phyloP scores from a whole-genome alignment of 1,284 basidiomycete species.

The Ceraceosorus guamensis region DNA sequence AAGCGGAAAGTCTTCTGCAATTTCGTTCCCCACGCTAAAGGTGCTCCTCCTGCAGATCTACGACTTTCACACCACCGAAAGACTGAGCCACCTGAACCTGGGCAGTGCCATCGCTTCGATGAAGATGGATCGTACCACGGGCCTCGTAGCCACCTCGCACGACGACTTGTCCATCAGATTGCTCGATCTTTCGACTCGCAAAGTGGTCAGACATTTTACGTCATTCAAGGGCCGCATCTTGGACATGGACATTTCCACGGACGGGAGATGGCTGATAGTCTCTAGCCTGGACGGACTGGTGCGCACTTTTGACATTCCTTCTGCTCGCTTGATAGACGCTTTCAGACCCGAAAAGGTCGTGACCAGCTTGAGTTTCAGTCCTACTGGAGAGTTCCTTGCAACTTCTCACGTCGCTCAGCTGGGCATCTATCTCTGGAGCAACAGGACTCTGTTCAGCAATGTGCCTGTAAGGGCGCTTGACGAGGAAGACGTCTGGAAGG shows the following conservation, averaged over 20 bases:
- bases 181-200: conserved; percentile 81
- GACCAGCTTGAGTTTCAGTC: conserved; percentile 84
- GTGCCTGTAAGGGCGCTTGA: conserved; percentile 71
- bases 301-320: conserved; percentile 92
- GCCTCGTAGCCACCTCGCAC: conserved; percentile 73
- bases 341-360: conserved; percentile 85
- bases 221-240: conserved; percentile 36
- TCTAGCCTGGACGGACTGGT: conserved; percentile 84
- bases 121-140: conserved; percentile 73
- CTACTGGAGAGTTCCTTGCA: conserved; percentile 89
- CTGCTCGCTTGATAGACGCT: conserved; percentile 80
- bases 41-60: conserved; percentile 82
- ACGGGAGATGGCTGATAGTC: conserved; percentile 84
- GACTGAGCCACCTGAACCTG: conserved; percentile 63
- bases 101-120: conserved; percentile 67
- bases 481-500: conserved; percentile 59
- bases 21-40: conserved; percentile 78
- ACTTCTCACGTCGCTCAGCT: conserved; percentile 89
- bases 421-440: conserved; percentile 93
- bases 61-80: conserved; percentile 77
- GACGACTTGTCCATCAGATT: conserved; percentile 78
- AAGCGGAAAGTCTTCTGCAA: too few relatives aligned
- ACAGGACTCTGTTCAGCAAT: conserved; percentile 85
- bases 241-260: conserved; percentile 65
- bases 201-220: conserved; percentile 74